These are phyloP conservation scores for Pyronema domesticum DNA, from an alignment of 495 filamentous ascomycete species.

Conservation along the genomic window DNA sequence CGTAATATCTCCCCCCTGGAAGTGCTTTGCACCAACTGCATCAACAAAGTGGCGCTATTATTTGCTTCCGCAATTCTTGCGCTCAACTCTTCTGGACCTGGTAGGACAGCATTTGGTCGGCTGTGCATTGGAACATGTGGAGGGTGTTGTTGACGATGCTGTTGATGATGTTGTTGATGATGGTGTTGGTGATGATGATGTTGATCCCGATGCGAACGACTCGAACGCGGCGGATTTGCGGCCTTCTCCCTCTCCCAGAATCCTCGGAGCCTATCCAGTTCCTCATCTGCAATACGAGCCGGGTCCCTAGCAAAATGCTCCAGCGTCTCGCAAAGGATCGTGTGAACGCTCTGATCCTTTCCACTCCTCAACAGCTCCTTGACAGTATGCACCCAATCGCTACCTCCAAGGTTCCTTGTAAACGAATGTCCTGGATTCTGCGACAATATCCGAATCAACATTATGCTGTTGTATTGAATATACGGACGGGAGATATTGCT, in stretches of 20 bases:
- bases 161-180: neutral
- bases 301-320: slow-evolving; percentile 45
- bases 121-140: slow-evolving; percentile 2
- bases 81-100: slow-evolving; percentile 57
- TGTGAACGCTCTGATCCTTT: slow-evolving; percentile 56
- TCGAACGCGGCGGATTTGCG: too few species aligned
- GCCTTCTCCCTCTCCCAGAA: slow-evolving; percentile 84
- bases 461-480: slow-evolving; percentile 51
- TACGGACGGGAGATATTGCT: neutral
- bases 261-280: slow-evolving; percentile 44
- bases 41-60: slow-evolving; percentile 74
- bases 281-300: slow-evolving; percentile 55
- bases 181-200: slow-evolving; percentile 12
- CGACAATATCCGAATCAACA: slow-evolving; percentile 79
- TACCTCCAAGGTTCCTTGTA: slow-evolving; percentile 58
- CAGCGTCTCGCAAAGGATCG: slow-evolving; percentile 73
- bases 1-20: slow-evolving; percentile 54
- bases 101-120: slow-evolving; percentile 32
- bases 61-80: slow-evolving; percentile 74
- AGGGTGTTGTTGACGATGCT: neutral
- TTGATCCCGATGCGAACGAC: too few species aligned
- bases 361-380: slow-evolving; percentile 60
- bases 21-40: slow-evolving; percentile 77
- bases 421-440: slow-evolving; percentile 87
- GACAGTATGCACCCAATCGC: slow-evolving; percentile 54